Evolutionary conservation across 2,329 filamentous ascomycete species (phyloP), one percentile per base, ranked within the genome.

Genomic region (Chaetomium sp.): DNA sequence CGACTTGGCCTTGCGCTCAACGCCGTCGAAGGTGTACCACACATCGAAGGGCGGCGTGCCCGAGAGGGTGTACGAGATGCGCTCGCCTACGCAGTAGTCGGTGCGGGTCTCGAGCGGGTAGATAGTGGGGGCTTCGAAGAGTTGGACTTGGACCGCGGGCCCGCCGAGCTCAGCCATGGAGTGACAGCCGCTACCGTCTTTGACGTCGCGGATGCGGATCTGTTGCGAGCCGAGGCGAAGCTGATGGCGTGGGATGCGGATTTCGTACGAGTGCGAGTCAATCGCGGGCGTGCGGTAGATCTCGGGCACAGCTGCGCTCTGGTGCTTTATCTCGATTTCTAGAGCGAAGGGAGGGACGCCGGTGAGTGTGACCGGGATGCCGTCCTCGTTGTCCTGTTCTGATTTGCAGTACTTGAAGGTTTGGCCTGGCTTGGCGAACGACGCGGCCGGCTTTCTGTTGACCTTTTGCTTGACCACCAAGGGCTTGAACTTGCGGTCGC

Each of bases 1-100:
- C 10, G 88, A 86, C 61, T 87, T 86, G 53, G 92, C 94, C 69
- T 89, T 92, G 72, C 88, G 86, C 54, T 83, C 77, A 43, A 81
- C 80, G 54, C 86, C 87, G 63, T 91, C 85, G 72, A 99, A 99
- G 9, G 84, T 88, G 74, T 99, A 99, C 70, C 86, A 87, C 45
- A 99, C 87, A 45, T 92, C 89, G 70, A 99, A 99, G 0, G 95
- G 95, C 14, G 91, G 86, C 53, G 89, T 88, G 45, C 94, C 95
- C 1, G 90, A 89, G 5, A 99, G 82, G 0, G 89, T 91, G 73
- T 96, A 99, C 3, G 89, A 88, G 61, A 99, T 87, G 53, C 91
- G 87, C 70, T 99, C 94, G 61, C 95, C 94, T 9, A 99, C 91
- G 71, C 94, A 99, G 73, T 92, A 96, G 73, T 99, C 89, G 12